Evolutionary conservation across 495 filamentous ascomycete genomes (phyloP), one percentile per base, ranked within the genome.

Genomic region (Penicillium simplicissimum): DNA sequence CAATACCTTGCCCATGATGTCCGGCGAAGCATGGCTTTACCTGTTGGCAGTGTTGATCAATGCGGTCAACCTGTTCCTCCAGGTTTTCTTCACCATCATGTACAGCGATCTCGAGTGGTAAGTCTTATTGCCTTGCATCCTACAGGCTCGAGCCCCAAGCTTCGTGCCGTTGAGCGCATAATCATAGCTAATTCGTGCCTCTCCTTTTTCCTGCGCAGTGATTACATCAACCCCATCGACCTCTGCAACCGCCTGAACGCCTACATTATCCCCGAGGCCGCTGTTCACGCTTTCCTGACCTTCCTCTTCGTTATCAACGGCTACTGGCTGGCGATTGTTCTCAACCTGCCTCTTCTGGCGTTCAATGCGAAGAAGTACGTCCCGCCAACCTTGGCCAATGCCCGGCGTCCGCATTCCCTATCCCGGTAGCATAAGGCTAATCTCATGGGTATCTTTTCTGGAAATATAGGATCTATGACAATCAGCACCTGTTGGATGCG

Each of bases 81-180:
- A 99, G 79, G 96, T 99, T 59, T 99, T 99, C 84, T 99, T 99
- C 84, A 99, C 96, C 42, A 99, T 99, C 67, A 99, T 99, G 96
- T 99, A 97, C 79, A 96, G 91, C 77, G 93, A 97, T 85, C 78
- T 97, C 63, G 93, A 97, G 87, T 97, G 93, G 92, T 96, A 81
- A 66, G 90, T 81, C 48, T 35, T 47, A 28, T 52, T 25, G 17
- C 15, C 33, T 19, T 28, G 13, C 14, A 49, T 49, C 23, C 21
- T 25, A 25, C 23, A 28, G 45, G 23, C 45, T 49, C 23, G 11
- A 49, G 40, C 19, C 23, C 21, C 4, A 9, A 15, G 19, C 7
- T 23, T 19, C 23, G 45, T 8, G 23, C 21, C 45, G 45, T 15
- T 17, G 10, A 11, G 36, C 48, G 33, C 42, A 51, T 25, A n/a